Evolutionary conservation across 805 yeast species (phyloP), one percentile per base, ranked within the genome.

Genomic region (Maudiozyma saulgeensis): DNA sequence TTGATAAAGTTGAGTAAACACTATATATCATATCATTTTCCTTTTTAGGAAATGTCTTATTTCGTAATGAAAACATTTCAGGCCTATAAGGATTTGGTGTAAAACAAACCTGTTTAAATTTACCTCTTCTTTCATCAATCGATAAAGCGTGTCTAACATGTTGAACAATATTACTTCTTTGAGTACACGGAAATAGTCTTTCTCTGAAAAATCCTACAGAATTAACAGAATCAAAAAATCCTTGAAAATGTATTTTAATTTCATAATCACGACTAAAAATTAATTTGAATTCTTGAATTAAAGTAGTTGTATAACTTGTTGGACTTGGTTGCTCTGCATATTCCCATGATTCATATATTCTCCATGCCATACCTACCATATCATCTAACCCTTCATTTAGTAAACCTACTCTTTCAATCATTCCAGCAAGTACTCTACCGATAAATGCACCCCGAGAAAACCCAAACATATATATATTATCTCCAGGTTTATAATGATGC

Each of bases 131-230:
- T 59, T 82, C 89, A 64, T 82, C 86, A 34, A 82, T 62, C 51
- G 85, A 77, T 1, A 82, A 75, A 0, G 87, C 86, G 60, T 82
- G 87, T 51, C 89, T 68, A 13, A 81, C 75, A 56, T 81, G 84
- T 26, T 72, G 69, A 6, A 81, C 83, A 47, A 71, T 71, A 13
- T 71, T 64, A 41, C 77, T 69, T 45, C 74, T 68, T 2, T 80
- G 74, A 0, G 82, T 71, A 53, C 70, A 79, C 0, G 87, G 86
- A 53, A 81, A 82, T 59, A 78, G 53, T 39, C 78, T 63, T 56
- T 81, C 85, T 41, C 79, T 67, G 4, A 81, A 49, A 9, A 81
- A 56, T 0, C 88, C 88, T 19, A 81, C 81, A 1, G 87, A 80
- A 58, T 80, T 81, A 18, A 82, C 80, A 0, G 86, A 77, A 63